A percentile compares a stretch with the other conserved stretches of the same genome.
Conservation (phyloP, 1,284 basidiomycete species). For the Volvariella volvacea region DNA sequence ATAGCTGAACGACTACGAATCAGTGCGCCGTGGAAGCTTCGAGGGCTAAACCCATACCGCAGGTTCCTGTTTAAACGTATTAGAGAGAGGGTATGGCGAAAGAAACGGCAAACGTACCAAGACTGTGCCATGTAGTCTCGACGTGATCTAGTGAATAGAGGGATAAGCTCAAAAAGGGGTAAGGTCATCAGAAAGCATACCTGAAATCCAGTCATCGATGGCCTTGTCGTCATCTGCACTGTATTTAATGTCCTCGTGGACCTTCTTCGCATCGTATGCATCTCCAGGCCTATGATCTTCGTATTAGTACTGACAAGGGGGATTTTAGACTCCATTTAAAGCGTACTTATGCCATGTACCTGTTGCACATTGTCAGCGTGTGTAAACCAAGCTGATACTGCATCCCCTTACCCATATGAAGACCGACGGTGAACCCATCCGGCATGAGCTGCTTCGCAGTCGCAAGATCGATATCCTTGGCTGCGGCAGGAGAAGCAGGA, state of each 20-base stretch:
- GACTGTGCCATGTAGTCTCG: constrained; percentile 71
- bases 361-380: constrained; percentile 9
- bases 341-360: constrained; percentile 50
- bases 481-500: constrained; percentile 54
- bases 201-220: constrained; percentile 63
- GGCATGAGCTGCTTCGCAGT: constrained; percentile 61
- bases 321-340: too few species aligned
- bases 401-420: constrained; percentile 58
- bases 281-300: constrained; percentile 42
- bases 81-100: neutral
- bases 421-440: constrained; percentile 57
- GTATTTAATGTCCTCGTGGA: constrained; percentile 61
- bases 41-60: constrained; percentile 27
- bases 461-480: constrained; percentile 57
- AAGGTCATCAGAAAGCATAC: too few species aligned
- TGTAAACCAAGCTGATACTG: constrained; percentile 1
- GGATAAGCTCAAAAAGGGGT: constrained; percentile 6
- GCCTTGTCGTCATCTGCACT: constrained; percentile 59
- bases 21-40: neutral
- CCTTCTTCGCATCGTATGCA: constrained; percentile 45
- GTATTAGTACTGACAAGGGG: too few species aligned
- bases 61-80: constrained; percentile 35
- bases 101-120: constrained; percentile 31
- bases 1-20: constrained; percentile 36
- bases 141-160: constrained; percentile 59